These are phyloP conservation scores for Laguncularia racemosa DNA, from an alignment of 345 rosid genomes.

Conservation along the genomic window DNA sequence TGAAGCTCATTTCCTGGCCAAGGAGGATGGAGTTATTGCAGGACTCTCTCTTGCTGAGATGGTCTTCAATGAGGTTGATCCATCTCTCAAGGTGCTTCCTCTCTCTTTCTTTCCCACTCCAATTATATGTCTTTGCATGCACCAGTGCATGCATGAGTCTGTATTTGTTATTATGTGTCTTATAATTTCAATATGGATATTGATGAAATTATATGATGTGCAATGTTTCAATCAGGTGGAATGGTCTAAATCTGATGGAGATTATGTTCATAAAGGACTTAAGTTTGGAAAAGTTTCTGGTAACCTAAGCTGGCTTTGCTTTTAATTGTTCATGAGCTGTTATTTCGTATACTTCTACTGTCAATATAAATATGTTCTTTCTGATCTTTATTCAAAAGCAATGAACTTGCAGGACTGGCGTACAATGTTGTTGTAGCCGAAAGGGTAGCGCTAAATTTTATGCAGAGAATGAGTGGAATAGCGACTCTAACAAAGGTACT, in stretches of 20 bases:
- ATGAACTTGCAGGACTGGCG: slow-evolving; percentile 50
- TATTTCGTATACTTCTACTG: neutral
- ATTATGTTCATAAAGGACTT: slow-evolving; percentile 67
- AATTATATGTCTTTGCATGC: no score
- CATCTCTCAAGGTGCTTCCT: slow-evolving; percentile 58
- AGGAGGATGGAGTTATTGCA: slow-evolving; percentile 88
- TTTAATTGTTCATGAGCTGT: neutral
- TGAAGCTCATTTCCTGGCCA: slow-evolving; percentile 87
- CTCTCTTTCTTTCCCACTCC: slow-evolving; percentile 6
- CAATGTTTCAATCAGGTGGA: slow-evolving; percentile 43
- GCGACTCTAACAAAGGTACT: slow-evolving; percentile 90
- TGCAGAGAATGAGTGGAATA: slow-evolving; percentile 99
- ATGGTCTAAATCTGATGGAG: slow-evolving; percentile 83
- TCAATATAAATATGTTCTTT: neutral
- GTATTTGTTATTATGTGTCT: slow-evolving; percentile 1
- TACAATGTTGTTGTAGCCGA: slow-evolving; percentile 84
- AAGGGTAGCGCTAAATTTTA: slow-evolving; percentile 84
- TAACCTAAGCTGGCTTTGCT: slow-evolving; percentile 13
- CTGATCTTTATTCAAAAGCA: neutral
- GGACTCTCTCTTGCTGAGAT: slow-evolving; percentile 77
- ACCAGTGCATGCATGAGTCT: no score
- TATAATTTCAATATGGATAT: slow-evolving; percentile 5
- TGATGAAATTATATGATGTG: slow-evolving; percentile 1
- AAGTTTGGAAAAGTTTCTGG: slow-evolving; percentile 88
- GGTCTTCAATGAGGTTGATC: slow-evolving; percentile 84